These are phyloP conservation scores for Aspergillus piperis DNA, from an alignment of 2,329 filamentous ascomycete species.

Conservation along the genomic window DNA sequence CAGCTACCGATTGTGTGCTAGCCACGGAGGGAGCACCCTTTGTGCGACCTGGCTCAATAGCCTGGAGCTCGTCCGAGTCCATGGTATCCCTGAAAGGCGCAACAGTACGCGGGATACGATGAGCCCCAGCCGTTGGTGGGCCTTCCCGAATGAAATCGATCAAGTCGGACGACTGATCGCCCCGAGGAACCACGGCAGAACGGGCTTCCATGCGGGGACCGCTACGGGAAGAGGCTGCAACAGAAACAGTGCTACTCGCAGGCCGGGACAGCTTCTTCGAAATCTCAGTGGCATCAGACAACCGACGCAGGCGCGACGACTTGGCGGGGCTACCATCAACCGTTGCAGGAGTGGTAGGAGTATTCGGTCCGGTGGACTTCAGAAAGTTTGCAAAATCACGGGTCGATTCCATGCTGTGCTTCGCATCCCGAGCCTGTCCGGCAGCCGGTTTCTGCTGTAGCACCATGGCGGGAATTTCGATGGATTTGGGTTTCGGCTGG, in stretches of 20 bases:
- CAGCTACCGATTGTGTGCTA: constrained; percentile 49
- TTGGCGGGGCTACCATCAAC: constrained; percentile 16
- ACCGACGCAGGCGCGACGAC: constrained; percentile 12
- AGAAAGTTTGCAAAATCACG: constrained; percentile 88
- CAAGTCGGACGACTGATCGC: constrained; percentile 75
- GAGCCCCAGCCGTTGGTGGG: constrained; percentile 65
- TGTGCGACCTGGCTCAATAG: constrained; percentile 33
- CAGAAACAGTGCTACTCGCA: constrained; percentile 9
- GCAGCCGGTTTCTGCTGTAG: constrained; percentile 26
- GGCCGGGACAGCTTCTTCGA: constrained; percentile 20
- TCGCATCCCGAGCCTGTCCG: constrained; percentile 68
- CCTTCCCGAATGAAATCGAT: constrained; percentile 95
- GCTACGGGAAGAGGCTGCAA: constrained; percentile 23
- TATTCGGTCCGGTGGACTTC: constrained; percentile 72
- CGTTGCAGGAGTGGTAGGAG: constrained; percentile 18
- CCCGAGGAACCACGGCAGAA: constrained; percentile 64
- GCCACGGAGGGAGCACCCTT: constrained; percentile 38
- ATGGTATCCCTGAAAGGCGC: constrained; percentile 83
- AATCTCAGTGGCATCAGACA: constrained; percentile 21
- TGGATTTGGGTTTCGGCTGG: constrained; percentile 28
- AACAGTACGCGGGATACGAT: constrained; percentile 76
- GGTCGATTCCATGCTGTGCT: constrained; percentile 69
- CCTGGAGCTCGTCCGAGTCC: constrained; percentile 72
- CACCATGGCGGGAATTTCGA: constrained; percentile 20
- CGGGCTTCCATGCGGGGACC: constrained; percentile 66